These are phyloP conservation scores for Cordyceps farinosa DNA, from an alignment of 2,329 filamentous ascomycete species.

Conservation along the genomic window DNA sequence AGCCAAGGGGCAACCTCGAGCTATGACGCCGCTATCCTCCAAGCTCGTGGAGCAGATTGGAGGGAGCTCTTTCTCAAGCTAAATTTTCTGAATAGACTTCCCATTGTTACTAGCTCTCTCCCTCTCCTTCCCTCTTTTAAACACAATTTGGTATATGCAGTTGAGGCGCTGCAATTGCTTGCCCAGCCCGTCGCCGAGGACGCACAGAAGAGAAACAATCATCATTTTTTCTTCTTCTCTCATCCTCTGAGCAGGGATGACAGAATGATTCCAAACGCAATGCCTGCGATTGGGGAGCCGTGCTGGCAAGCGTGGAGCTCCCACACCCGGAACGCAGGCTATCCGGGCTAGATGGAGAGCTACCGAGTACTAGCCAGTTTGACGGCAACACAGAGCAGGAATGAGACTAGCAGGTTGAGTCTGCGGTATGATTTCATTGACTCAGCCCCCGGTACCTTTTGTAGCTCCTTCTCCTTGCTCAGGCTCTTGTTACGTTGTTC, in stretches of 20 bases:
- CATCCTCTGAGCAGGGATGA: background rate
- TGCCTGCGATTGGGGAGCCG: background rate
- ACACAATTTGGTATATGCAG: no score
- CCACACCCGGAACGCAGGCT: background rate
- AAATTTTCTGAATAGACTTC: no score
- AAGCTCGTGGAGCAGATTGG: background rate
- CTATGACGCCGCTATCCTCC: background rate
- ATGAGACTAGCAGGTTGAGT: background rate
- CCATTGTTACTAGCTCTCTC: no score
- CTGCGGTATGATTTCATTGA: background rate
- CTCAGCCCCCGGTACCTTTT: background rate
- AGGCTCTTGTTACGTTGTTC: no score
- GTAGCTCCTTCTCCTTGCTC: background rate
- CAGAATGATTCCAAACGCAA: constrained; percentile 13
- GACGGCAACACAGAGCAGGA: background rate
- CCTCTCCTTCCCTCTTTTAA: no score
- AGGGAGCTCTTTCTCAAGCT: background rate
- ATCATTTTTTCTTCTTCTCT: background rate
- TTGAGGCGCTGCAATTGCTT: background rate
- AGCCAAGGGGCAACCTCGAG: background rate
- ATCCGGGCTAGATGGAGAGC: constrained; percentile 1
- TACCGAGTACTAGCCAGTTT: background rate
- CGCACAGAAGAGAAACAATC: background rate
- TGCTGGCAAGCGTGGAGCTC: background rate
- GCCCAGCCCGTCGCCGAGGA: background rate